Evolutionary conservation across 306 rosid species (phyloP).

Genomic region (Medicago ruthenica): DNA sequence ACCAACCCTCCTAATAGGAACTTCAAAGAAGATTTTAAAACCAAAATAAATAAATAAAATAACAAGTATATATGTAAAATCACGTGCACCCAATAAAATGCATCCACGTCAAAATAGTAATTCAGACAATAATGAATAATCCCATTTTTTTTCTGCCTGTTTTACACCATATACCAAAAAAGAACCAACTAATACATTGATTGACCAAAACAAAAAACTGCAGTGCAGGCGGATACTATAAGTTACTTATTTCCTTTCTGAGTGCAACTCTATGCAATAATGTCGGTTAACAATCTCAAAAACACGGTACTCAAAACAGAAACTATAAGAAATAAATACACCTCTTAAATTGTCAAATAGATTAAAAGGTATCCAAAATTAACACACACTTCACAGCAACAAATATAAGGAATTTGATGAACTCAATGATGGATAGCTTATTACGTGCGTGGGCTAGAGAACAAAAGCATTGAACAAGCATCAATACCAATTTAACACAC

Average conservation of each 20-base stretch:
- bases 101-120: too few species aligned
- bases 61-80: background rate
- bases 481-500: constrained; percentile 1
- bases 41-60: constrained; percentile 18
- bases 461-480: constrained; percentile 26
- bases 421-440: background rate
- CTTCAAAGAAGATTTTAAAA: background rate
- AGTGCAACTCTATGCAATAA: background rate
- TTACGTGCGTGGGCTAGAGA: background rate
- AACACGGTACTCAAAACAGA: constrained; percentile 16
- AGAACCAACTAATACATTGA: background rate
- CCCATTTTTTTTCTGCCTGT: background rate
- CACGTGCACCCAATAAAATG: too few species aligned
- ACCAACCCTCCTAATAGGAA: constrained; percentile 2
- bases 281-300: constrained; percentile 20
- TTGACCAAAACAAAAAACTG: constrained; percentile 10
- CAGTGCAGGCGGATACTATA: background rate
- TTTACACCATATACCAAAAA: constrained; percentile 24
- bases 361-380: constrained; percentile 17
- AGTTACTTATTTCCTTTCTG: constrained; percentile 28
- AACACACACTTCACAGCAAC: constrained; percentile 21
- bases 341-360: constrained; percentile 28
- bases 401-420: constrained; percentile 16
- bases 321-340: constrained; percentile 31
- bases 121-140: constrained; percentile 19